Conservation (phyloP, 2,329 filamentous ascomycete genomes). For the Stemphylium lycopersici region DNA sequence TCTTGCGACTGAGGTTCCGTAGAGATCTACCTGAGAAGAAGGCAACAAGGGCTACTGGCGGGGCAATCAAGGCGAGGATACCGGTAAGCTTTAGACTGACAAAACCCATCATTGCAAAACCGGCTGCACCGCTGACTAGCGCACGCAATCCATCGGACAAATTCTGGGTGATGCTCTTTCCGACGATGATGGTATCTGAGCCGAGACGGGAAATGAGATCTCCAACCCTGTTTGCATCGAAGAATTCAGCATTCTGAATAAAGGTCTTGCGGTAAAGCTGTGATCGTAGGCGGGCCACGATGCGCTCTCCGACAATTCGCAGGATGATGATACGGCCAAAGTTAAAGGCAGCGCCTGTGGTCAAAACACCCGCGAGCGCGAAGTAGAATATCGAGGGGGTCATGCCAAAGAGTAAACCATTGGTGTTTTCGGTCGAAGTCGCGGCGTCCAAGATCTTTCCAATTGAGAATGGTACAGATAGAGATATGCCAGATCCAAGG, state of each 20-base stretch:
- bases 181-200: constrained; percentile 96
- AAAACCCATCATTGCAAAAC: constrained; percentile 93
- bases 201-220: constrained; percentile 94
- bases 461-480: constrained; percentile 96
- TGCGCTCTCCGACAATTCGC: constrained; percentile 91
- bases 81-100: constrained; percentile 89
- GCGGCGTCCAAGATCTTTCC: constrained; percentile 94
- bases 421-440: constrained; percentile 69
- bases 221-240: constrained; percentile 95
- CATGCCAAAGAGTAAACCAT: constrained; percentile 79
- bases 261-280: constrained; percentile 91
- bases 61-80: constrained; percentile 84
- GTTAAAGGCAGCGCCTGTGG: constrained; percentile 85
- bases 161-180: constrained; percentile 98
- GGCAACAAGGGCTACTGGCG: constrained; percentile 86
- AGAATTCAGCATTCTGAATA: constrained; percentile 98
- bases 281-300: constrained; percentile 87
- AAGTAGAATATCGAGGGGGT: constrained; percentile 87
- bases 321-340: constrained; percentile 93
- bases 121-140: constrained; percentile 86
- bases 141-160: constrained; percentile 93
- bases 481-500: constrained; percentile 88
- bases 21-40: constrained; percentile 92
- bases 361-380: constrained; percentile 74
- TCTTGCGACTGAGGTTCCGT: constrained; percentile 85